Percentiles rank a stretch among this genome's conserved stretches.
Evolutionary conservation across 176 grass and related monocot genomes (phyloP).

Genomic region (Juncus inflexus): DNA sequence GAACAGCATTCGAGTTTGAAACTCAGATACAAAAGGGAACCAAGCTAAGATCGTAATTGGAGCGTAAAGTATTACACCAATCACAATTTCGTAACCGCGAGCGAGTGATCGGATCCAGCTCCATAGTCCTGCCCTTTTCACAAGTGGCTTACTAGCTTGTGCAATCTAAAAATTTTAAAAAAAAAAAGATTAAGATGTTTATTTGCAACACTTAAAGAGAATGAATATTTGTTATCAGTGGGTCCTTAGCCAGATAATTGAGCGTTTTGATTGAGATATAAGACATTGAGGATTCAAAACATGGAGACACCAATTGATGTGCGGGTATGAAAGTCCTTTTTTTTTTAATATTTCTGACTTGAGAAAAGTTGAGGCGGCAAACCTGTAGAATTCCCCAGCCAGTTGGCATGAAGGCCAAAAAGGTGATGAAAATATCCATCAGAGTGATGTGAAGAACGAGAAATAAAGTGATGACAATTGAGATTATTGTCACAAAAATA

Average conservation of each 20-base stretch:
- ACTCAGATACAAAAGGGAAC: conserved; percentile 98
- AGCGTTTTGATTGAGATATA: neutral
- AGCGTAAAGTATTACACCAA: conserved; percentile 72
- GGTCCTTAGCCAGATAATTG: neutral
- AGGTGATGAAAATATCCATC: conserved; percentile 66
- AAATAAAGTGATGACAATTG: conserved; percentile 58
- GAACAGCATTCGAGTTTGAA: conserved; percentile 80
- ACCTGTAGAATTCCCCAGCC: conserved; percentile 93
- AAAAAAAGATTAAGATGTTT: neutral
- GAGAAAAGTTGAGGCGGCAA: neutral
- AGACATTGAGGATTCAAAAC: too few relatives aligned
- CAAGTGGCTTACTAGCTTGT: conserved; percentile 45
- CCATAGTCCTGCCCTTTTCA: conserved; percentile 40
- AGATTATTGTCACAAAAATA: conserved; percentile 62
- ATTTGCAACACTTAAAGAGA: too few relatives aligned
- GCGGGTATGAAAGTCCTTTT: conserved; percentile 66
- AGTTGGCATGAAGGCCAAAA: conserved; percentile 75
- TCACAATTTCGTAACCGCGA: conserved; percentile 77
- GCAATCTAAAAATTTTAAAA: conserved; percentile 46
- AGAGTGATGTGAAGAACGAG: conserved; percentile 69
- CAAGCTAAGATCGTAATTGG: conserved; percentile 83
- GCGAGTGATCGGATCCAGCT: conserved; percentile 74
- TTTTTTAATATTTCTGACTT: conserved; percentile 42
- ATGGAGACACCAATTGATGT: conserved; percentile 32
- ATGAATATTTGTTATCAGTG: too few relatives aligned